Base-by-base conservation (phyloP, 2,329 filamentous ascomycete species). In the Exophiala phaeomuriformis region DNA sequence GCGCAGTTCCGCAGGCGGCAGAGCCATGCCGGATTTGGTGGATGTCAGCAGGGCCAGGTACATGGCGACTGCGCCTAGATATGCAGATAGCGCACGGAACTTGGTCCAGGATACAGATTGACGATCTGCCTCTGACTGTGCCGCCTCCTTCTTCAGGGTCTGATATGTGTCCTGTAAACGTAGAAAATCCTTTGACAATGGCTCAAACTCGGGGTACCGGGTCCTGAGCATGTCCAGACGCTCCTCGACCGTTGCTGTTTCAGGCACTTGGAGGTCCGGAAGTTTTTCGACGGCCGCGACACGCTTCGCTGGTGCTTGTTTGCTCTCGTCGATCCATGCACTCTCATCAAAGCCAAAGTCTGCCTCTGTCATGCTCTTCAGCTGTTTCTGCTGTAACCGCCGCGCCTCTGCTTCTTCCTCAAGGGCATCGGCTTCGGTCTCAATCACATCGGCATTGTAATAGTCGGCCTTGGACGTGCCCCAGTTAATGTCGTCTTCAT, bases 11-110 rank as follows among this genome's bases (percentile, higher is more conserved):
- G 78, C 75, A 3, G 91, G 86, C 51, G 87, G 79, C 59, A 94
- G 71, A 0, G 88, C 78, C 54, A 82, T 77, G 8, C 74, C 72
- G 54, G 83, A 79, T 1, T 88, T 84, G 27, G 56, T 49, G 0
- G 89, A 95, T 7, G 89, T 88, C n/a, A 98, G 74, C 35, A 97
- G 80, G 36, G 90, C 88, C 68, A 98, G 95, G 70, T 98, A 98
- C 82, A 95, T 90, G 46, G 87, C 85, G 61, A 98, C 76, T 1
- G 88, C 80, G 41, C 87, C 89, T 28, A 97, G 76, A 66, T 98
- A 97, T 55, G 90, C 88, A 3, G 88, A 85, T 37, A 95, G 75
- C 7, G 90, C 83, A 68, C 88, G 84, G 66, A 86, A 84, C 68
- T 91, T 93, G 54, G 88, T 77, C 5, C 83, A 75, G 27, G 80